Base-by-base conservation (phyloP, 169 alveolate species). In the Theileria orientalis region DNA sequence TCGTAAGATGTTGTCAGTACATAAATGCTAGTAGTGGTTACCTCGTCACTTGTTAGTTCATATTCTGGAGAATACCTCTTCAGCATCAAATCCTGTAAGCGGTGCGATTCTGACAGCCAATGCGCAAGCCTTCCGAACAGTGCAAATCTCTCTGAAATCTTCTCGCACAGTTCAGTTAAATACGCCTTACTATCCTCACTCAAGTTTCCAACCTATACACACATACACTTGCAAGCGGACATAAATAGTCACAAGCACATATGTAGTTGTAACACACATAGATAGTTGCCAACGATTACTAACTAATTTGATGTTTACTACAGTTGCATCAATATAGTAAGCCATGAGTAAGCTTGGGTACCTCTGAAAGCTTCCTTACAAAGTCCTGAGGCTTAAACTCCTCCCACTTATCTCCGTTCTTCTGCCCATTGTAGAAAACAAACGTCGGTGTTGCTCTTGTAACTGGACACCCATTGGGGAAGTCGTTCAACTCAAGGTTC, bases 371-470 rank as follows among this genome's bases (percentile, higher is more conserved):
- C 46, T 73, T 79, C 33, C 23, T 37, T 11, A 73, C 76, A 49
- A 79, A 79, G 16, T 79, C 83, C 32, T 74, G 76, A 30, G 87
- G 87, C 46, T 73, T 79, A 37, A 79, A 79, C 40, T 79, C 87
- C 2, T 69, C 57, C 87, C 87, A 79, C 64, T 35, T 70, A 62
- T 0, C 25, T 8, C 84, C 87, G 14, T 61, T 13, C 7, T 63
- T 21, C 19, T 33, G 49, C 32, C 84, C 84, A 27, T 61, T 44
- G 25, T 68, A 83, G 56, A 76, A 25, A 2, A 86, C 85, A 46
- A 86, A 86, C 6, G 91, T 83, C 0, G 92, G 92, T 0, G 92
- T 86, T 7, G 89, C 90, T 2, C 92, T 46, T 0, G 90, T 68
- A 11, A 83, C 72, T 0, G 85, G 88, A 54, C 91, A 83, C 27